Evolutionary conservation across 441 rosid genomes (phyloP).

Genomic region (Pelargonium cotyledonis): DNA sequence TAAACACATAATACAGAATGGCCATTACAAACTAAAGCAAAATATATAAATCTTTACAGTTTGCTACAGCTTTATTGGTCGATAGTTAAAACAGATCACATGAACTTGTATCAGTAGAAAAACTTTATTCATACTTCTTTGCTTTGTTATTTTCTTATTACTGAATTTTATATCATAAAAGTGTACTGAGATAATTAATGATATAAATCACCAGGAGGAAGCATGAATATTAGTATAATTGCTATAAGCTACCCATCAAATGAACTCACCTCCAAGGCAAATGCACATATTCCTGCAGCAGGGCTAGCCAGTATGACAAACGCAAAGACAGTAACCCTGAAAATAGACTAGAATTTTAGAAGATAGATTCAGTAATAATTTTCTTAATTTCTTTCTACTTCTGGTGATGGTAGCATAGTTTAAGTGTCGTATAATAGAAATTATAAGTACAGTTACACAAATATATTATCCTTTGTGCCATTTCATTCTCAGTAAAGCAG

Average conservation of each 20-base stretch:
- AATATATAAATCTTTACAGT: too few species aligned
- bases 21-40: too few species aligned
- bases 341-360: background rate
- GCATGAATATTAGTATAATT: background rate
- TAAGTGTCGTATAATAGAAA: too few species aligned
- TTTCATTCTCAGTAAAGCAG: too few species aligned
- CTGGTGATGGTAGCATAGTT: too few species aligned
- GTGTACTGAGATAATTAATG: background rate
- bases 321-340: slow-evolving; percentile 62
- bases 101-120: too few species aligned
- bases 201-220: background rate
- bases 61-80: too few species aligned
- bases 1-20: background rate
- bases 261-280: slow-evolving; percentile 58
- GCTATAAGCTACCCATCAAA: background rate
- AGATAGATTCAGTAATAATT: background rate
- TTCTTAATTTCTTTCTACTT: background rate
- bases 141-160: too few species aligned
- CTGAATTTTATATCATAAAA: background rate
- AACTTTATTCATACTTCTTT: too few species aligned
- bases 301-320: slow-evolving; percentile 72
- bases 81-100: too few species aligned
- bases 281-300: slow-evolving; percentile 57
- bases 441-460: too few species aligned
- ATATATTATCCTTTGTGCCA: too few species aligned